Base-by-base conservation (phyloP, 1,284 basidiomycete genomes). In the Cutaneotrichosporon sp. region DNA sequence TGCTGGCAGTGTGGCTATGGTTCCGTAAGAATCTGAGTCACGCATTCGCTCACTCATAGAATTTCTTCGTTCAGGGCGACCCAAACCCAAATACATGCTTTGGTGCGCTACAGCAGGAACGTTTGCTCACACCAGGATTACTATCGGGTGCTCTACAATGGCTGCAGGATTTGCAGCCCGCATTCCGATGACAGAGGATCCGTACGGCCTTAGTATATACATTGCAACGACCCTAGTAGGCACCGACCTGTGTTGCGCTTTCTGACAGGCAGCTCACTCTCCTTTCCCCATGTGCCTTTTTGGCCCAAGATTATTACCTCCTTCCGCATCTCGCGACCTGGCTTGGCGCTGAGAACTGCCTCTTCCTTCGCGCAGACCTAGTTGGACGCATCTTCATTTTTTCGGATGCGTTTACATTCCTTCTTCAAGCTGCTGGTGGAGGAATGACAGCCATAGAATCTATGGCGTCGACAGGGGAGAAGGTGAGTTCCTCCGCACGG, bases 221-320 rank as follows among this genome's bases (percentile, higher is more conserved):
- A 83, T 84, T 46, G 72, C 72, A 0, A 79, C 82, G 62, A 81
- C 83, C 54, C 65, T 84, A 6, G 25, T 39, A 24, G 5, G 25
- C 34, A 35, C 17, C 16, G 34, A 35, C 10, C 34, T 35, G 34
- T 19, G 17, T 35, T 19, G 8, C 16, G 10, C 8, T 11, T 7
- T 19, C 26, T 64, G 45, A 59, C 60, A 4, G 12, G n/a, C 20
- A 45, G 43, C 20, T 50, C 24, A 50, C 49, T 2, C 53, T 70
- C 6, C 57, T 68, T 17, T 60, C 80, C 75, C 84, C 85, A 6
- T 87, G 85, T 61, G 83, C 82, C 16, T 86, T 86, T 74, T 82
- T 87, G 57, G 85, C 85, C 6, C 79, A 82, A 27, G 79, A 83
- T 63, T 87, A 87, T 61, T 74, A 85, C 46, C 74, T 86, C 20